Evolutionary conservation across 2,329 filamentous ascomycete species (phyloP).

Genomic region (Claviceps cyperi): DNA sequence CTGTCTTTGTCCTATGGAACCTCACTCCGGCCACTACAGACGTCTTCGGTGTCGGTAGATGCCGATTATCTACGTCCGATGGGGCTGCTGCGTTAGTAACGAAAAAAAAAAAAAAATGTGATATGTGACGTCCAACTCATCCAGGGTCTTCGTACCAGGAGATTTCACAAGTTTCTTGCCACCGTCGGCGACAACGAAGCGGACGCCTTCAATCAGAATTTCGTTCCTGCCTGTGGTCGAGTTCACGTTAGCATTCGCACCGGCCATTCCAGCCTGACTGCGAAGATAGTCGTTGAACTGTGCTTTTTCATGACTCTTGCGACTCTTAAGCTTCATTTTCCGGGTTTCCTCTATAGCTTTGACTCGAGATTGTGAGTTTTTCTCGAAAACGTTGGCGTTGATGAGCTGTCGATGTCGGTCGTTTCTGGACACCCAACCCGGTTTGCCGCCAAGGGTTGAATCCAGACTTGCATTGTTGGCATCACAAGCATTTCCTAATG

Average conservation of each 20-base stretch:
- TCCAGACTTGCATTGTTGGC: slow-evolving; percentile 21
- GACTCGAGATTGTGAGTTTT: slow-evolving; percentile 51
- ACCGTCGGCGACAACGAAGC: slow-evolving; percentile 58
- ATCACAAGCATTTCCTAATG: slow-evolving; percentile 17
- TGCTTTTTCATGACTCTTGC: slow-evolving; percentile 42
- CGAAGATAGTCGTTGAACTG: slow-evolving; percentile 31
- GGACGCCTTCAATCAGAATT: slow-evolving; percentile 55
- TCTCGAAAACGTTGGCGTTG: slow-evolving; percentile 64
- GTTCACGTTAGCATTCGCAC: slow-evolving; percentile 13
- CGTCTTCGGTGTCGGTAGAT: slow-evolving; percentile 56
- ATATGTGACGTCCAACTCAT: neutral
- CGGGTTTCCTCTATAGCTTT: slow-evolving; percentile 60
- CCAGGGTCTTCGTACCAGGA: slow-evolving; percentile 38
- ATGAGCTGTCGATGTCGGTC: slow-evolving; percentile 73
- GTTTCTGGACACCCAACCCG: slow-evolving; percentile 52
- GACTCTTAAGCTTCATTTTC: slow-evolving; percentile 38
- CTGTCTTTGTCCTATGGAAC: slow-evolving; percentile 75
- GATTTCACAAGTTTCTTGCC: slow-evolving; percentile 71
- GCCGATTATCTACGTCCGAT: slow-evolving; percentile 26
- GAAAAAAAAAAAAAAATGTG: neutral
- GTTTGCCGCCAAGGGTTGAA: slow-evolving; percentile 16
- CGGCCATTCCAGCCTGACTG: slow-evolving; percentile 11
- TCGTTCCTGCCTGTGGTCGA: slow-evolving; percentile 34
- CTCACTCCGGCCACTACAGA: slow-evolving; percentile 60
- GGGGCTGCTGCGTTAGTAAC: neutral